Evolutionary conservation across 2,329 filamentous ascomycete species (phyloP), one percentile per base, ranked within the genome.

Genomic region (Fusarium albidum): DNA sequence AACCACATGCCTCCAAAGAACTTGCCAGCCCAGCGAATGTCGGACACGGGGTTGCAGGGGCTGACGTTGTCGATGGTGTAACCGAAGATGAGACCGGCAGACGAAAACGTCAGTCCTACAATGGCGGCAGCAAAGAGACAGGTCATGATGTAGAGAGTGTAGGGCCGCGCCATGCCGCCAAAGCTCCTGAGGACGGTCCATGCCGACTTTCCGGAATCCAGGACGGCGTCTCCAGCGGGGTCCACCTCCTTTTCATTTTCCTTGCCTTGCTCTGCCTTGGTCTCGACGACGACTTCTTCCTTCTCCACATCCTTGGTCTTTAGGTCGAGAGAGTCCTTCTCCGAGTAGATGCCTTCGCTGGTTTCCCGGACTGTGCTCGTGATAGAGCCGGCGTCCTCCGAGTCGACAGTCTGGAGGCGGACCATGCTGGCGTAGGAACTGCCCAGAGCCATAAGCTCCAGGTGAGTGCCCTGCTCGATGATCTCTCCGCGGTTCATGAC

Each of bases 391-490:
- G 57, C 57, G 33, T 71, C 69, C 38, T 65, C 63, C 4, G 70
- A 61, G n/a, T 72, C 69, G 21, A 76, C 60, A 17, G 69, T 73
- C 46, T 79, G 77, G 4, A 78, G 69, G 33, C 70, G 69, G 4
- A 86, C 82, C 46, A 87, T 76, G 28, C 75, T 74, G 8, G 75
- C 76, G 59, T 87, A 87, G 5, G 83, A 70, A 11, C 75, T 71
- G 6, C 83, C 68, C 10, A 75, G 70, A 3, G 73, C 69, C 55
- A 90, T 75, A 3, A 90, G 76, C 45, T 85, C 79, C 4, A 83
- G 74, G 50, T 90, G 86, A 0, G 79, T 85, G 0, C 88, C 88
- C 64, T 86, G 77, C 68, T 90, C 87, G 10, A 87, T 74, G 4
- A 87, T 79, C 40, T 78, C 70, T 0, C 88, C 87, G 47, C 80